Percentiles rank a stretch among this genome's conserved stretches.
Evolutionary conservation across 2,329 filamentous ascomycete species (phyloP).

Genomic region (Echinosphaeria canescens): DNA sequence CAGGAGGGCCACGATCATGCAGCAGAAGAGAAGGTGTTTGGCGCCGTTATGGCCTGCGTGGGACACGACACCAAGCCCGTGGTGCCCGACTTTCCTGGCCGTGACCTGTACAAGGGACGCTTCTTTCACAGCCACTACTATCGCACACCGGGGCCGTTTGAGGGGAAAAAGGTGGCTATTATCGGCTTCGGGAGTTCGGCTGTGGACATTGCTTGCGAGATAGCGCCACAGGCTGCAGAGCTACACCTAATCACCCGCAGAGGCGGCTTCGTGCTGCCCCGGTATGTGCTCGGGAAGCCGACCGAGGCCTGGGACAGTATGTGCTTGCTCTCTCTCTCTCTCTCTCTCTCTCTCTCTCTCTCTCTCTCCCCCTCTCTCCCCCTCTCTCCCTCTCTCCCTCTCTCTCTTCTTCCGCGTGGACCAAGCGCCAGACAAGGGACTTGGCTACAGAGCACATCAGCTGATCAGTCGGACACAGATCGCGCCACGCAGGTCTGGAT

Average conservation of each 20-base stretch:
- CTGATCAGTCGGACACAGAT: too few species aligned
- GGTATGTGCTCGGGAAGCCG: conserved; percentile 13
- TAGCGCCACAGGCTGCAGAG: conserved; percentile 11
- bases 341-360: too few species aligned
- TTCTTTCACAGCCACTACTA: conserved; percentile 16
- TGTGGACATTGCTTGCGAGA: conserved; percentile 15
- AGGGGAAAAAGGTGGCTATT: conserved; percentile 14
- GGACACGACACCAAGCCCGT: conserved; percentile 11
- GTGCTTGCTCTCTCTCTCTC: too few species aligned
- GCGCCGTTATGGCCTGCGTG: conserved; percentile 13
- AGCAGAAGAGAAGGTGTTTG: conserved; percentile 8
- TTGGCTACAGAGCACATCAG: too few species aligned
- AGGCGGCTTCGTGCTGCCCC: conserved; percentile 15
- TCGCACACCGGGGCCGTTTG: conserved; percentile 11
- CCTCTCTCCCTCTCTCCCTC: too few species aligned
- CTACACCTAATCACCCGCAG: conserved; percentile 14
- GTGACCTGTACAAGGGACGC: conserved; percentile 11
- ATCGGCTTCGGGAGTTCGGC: conserved; percentile 15
- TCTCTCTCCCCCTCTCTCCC: not conserved
- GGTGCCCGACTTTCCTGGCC: conserved; percentile 10
- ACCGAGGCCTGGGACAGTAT: conserved; percentile 13
- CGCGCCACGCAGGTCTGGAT: conserved; percentile 10
- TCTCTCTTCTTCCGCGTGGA: too few species aligned
- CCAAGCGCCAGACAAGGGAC: too few species aligned
- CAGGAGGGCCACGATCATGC: conserved; percentile 4